Conservation (phyloP, 106 monocot genomes). For the Agapanthus africanus region DNA sequence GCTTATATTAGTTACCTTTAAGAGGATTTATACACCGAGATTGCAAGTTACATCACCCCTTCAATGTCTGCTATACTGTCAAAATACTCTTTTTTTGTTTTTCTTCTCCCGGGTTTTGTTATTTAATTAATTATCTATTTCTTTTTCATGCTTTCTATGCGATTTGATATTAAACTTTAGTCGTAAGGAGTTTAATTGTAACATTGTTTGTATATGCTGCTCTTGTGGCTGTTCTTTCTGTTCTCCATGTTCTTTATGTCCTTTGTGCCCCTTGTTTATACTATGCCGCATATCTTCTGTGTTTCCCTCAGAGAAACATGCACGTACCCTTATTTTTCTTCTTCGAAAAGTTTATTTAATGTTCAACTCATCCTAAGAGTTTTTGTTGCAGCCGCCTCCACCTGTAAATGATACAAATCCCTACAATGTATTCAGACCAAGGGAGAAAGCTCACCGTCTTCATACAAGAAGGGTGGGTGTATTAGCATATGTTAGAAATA, state of each 20-base stretch:
- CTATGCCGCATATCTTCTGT: neutral
- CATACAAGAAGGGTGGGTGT: conserved; percentile 91
- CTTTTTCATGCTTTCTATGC: neutral
- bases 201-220: no score
- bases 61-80: neutral
- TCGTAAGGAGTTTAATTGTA: neutral
- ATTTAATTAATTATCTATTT: neutral
- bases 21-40: neutral
- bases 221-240: no score
- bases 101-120: neutral
- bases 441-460: conserved; percentile 88
- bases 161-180: neutral
- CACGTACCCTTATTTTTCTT: conserved; percentile 1
- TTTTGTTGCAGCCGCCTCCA: conserved; percentile 76
- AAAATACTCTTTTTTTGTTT: neutral
- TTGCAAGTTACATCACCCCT: neutral
- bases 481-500: neutral
- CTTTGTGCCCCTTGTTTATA: neutral
- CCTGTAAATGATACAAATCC: conserved; percentile 98
- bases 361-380: neutral
- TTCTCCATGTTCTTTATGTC: neutral
- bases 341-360: neutral
- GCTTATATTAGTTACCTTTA: neutral
- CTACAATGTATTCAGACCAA: conserved; percentile 97
- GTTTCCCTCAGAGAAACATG: neutral